These are phyloP conservation scores for Flagelloscypha sp. DNA, from an alignment of 768 basidiomycete genomes.

Conservation along the genomic window DNA sequence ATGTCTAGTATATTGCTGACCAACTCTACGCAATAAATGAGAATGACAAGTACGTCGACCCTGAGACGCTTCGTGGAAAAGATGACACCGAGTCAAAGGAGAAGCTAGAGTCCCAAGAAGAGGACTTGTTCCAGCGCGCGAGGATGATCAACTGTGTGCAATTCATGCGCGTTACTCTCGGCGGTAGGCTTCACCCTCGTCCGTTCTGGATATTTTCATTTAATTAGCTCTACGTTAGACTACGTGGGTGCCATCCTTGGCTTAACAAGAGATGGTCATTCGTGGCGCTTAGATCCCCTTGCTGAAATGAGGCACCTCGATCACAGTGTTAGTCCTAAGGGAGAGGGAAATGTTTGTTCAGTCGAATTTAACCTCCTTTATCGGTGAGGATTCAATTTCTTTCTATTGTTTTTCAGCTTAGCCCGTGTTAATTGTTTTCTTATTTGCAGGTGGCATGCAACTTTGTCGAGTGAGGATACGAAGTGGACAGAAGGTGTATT, in stretches of 20 bases:
- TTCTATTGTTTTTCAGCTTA: no score
- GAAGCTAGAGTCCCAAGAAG: slow-evolving; percentile 30
- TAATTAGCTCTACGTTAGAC: no score
- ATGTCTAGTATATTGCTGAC: slow-evolving; percentile 42
- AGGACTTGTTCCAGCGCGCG: slow-evolving; percentile 51
- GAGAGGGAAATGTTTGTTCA: slow-evolving; percentile 69
- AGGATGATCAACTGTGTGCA: slow-evolving; percentile 49
- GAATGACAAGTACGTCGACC: slow-evolving; percentile 34
- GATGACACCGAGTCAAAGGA: no score
- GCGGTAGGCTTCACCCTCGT: no score
- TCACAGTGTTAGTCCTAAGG: slow-evolving; percentile 51
- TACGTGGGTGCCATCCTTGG: slow-evolving; percentile 54
- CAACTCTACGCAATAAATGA: slow-evolving; percentile 51
- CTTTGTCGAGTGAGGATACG: slow-evolving; percentile 46
- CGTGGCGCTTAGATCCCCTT: slow-evolving; percentile 47
- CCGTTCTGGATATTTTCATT: no score
- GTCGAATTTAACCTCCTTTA: slow-evolving; percentile 83
- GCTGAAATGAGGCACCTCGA: slow-evolving; percentile 37
- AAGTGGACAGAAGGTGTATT: slow-evolving; percentile 46
- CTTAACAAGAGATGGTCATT: slow-evolving; percentile 38
- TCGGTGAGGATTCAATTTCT: no score
- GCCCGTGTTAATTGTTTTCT: slow-evolving; percentile 18
- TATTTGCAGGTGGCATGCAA: slow-evolving; percentile 50
- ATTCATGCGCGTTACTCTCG: slow-evolving; percentile 46
- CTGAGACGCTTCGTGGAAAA: no score